Conservation (phyloP, 345 rosid species). For the Eutrema yunnanense region DNA sequence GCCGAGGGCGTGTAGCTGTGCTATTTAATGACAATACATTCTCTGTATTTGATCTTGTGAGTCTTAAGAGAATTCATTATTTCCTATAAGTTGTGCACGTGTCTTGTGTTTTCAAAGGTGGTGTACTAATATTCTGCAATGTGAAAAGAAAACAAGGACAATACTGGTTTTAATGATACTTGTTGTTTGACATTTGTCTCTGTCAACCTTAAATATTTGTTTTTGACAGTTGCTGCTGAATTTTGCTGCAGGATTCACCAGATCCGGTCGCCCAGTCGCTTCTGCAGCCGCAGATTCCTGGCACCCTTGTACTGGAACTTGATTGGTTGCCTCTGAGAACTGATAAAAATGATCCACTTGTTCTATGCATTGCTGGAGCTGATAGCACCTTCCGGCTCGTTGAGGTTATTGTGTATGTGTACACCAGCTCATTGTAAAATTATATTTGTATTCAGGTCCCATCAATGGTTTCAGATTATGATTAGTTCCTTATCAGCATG, state of each 20-base stretch:
- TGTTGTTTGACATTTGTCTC: slow-evolving; percentile 10
- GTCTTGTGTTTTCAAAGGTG: slow-evolving; percentile 1
- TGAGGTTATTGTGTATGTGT: slow-evolving; percentile 74
- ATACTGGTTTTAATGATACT: background rate
- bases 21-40: slow-evolving; percentile 92
- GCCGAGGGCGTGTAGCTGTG: slow-evolving; percentile 94
- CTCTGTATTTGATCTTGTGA: slow-evolving; percentile 92
- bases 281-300: slow-evolving; percentile 92
- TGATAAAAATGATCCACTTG: slow-evolving; percentile 76
- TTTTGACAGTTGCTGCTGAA: slow-evolving; percentile 13
- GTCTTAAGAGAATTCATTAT: slow-evolving; percentile 23
- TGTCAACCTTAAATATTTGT: background rate
- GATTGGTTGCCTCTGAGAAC: slow-evolving; percentile 89
- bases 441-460: background rate
- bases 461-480: slow-evolving; percentile 3
- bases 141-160: background rate
- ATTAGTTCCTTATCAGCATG: slow-evolving; percentile 1
- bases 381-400: slow-evolving; percentile 93
- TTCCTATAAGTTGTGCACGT: slow-evolving; percentile 8
- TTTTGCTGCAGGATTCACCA: slow-evolving; percentile 71
- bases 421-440: slow-evolving; percentile 6
- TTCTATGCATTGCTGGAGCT: slow-evolving; percentile 93
- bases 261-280: slow-evolving; percentile 97
- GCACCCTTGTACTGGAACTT: slow-evolving; percentile 92
- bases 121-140: slow-evolving; percentile 9